Evolutionary conservation across 2,329 filamentous ascomycete genomes (phyloP).

Genomic region (Xylariaceae sp.): DNA sequence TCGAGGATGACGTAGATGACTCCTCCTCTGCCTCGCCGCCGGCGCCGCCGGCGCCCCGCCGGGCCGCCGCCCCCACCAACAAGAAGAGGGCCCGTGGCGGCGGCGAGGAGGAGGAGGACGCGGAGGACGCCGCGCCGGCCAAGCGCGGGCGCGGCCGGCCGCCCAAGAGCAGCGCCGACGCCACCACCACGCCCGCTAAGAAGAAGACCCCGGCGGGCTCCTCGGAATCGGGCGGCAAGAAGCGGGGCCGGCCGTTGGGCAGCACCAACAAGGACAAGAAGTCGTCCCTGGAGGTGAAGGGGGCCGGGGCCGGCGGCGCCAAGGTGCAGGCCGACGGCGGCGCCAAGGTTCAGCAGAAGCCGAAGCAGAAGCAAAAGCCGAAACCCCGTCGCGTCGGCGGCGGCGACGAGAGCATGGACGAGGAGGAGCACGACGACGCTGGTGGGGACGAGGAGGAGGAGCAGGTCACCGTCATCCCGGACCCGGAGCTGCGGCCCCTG

Average conservation of each 20-base stretch:
- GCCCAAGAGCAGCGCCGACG: constrained; percentile 2
- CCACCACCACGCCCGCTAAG: not conserved
- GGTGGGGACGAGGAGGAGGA: constrained; percentile 31
- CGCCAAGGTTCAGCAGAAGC: no score
- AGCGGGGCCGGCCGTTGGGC: constrained; percentile 6
- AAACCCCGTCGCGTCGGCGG: no score
- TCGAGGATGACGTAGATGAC: constrained; percentile 30
- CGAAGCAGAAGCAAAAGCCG: no score
- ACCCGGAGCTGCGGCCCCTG: constrained; percentile 32
- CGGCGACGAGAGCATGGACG: constrained; percentile 24
- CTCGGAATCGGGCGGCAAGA: constrained; percentile 2
- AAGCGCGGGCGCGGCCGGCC: constrained; percentile 16
- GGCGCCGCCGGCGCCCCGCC: constrained; percentile 11
- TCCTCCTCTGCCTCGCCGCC: constrained; percentile 7
- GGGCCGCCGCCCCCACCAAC: constrained; percentile 9
- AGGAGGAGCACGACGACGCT: constrained; percentile 15
- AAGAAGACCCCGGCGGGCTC: constrained; percentile 1
- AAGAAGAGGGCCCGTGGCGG: constrained; percentile 21
- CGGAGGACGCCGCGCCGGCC: constrained; percentile 4
- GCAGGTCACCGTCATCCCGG: constrained; percentile 33
- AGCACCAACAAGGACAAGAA: not conserved
- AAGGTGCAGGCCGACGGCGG: no score
- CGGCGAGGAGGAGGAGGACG: constrained; percentile 22
- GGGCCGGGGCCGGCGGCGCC: no score
- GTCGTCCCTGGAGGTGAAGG: constrained; percentile 16